Percentiles rank a stretch among this genome's conserved stretches.
These are phyloP conservation scores for Collybiopsis luxurians DNA, from an alignment of 768 basidiomycete genomes.

Conservation along the genomic window DNA sequence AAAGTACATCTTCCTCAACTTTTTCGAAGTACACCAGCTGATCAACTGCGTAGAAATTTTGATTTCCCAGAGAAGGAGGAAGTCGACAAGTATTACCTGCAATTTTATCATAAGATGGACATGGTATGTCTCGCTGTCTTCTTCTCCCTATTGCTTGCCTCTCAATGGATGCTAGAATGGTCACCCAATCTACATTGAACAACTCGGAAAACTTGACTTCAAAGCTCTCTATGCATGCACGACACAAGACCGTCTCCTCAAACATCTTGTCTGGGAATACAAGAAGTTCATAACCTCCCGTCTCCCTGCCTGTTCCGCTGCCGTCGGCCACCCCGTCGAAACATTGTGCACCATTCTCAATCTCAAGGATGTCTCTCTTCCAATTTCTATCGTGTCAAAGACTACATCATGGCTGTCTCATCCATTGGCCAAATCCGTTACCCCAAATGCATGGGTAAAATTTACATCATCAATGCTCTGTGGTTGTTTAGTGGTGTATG, in stretches of 20 bases:
- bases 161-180: slow-evolving; percentile 91
- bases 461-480: slow-evolving; percentile 98
- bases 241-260: slow-evolving; percentile 82
- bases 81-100: slow-evolving; percentile 93
- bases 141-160: not conserved
- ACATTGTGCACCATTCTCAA: slow-evolving; percentile 98
- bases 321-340: slow-evolving; percentile 85
- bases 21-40: not conserved
- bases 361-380: slow-evolving; percentile 67
- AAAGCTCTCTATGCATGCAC: slow-evolving; percentile 78
- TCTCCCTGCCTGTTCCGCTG: slow-evolving; percentile 72
- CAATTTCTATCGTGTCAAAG: slow-evolving; percentile 89
- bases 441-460: slow-evolving; percentile 95
- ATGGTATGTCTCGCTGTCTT: slow-evolving; percentile 48
- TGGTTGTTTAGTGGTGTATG: slow-evolving; percentile 91
- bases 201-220: slow-evolving; percentile 87
- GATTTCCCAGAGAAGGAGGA: slow-evolving; percentile 78
- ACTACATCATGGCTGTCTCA: slow-evolving; percentile 78
- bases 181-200: slow-evolving; percentile 93
- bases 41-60: slow-evolving; percentile 67
- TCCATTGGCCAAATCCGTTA: slow-evolving; percentile 88
- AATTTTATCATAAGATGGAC: slow-evolving; percentile 95
- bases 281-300: slow-evolving; percentile 83
- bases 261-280: slow-evolving; percentile 90
- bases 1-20: slow-evolving; percentile 41